Conservation (phyloP, 345 rosid species). For the Eucalyptus regnans region DNA sequence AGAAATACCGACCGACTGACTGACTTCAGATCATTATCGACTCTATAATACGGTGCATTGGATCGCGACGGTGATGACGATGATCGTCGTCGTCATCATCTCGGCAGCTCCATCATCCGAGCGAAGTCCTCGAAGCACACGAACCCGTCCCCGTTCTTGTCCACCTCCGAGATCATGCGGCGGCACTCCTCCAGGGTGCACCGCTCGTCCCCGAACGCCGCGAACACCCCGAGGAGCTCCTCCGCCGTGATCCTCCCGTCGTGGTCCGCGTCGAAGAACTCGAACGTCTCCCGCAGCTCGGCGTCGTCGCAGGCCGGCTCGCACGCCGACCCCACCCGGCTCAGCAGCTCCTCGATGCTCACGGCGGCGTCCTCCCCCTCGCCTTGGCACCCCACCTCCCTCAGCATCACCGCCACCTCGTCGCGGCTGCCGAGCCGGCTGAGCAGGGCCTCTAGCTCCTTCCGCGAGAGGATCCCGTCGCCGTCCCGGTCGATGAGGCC, state of each 20-base stretch:
- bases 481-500: slow-evolving; percentile 43
- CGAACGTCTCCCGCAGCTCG: slow-evolving; percentile 71
- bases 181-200: slow-evolving; percentile 89
- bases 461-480: slow-evolving; percentile 41
- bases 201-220: slow-evolving; percentile 50
- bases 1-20: background rate
- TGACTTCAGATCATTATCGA: background rate
- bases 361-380: slow-evolving; percentile 30
- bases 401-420: slow-evolving; percentile 52
- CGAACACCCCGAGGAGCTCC: slow-evolving; percentile 43
- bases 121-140: slow-evolving; percentile 86
- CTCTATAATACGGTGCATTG: background rate
- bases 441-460: slow-evolving; percentile 55
- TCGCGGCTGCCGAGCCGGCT: slow-evolving; percentile 13
- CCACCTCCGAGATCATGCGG: slow-evolving; percentile 80
- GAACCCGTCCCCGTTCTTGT: slow-evolving; percentile 67
- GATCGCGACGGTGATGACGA: background rate
- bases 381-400: slow-evolving; percentile 29
- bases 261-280: slow-evolving; percentile 65
- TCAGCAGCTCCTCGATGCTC: slow-evolving; percentile 42
- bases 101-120: slow-evolving; percentile 60
- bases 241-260: slow-evolving; percentile 90
- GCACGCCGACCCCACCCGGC: slow-evolving; percentile 29
- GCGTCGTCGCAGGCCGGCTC: slow-evolving; percentile 34
- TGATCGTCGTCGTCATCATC: background rate